Evolutionary conservation across 768 basidiomycete genomes (phyloP), one percentile per base, ranked within the genome.

Genomic region (Mrakia hoshinonis): DNA sequence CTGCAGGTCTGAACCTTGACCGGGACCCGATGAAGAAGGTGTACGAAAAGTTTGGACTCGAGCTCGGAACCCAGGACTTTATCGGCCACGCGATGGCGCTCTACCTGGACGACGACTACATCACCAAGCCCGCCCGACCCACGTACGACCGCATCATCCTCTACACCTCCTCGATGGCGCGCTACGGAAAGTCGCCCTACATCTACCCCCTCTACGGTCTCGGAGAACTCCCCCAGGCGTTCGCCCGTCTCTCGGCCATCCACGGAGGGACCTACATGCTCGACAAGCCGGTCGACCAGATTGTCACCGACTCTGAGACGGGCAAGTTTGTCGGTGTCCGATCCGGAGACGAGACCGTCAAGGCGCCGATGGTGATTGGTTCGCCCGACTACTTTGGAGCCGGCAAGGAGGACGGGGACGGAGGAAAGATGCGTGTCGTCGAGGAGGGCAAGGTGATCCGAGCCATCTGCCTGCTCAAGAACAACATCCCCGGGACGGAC

Each of bases 221-320:
- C 72, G 96, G 96, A 75, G 96, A 99, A 79, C 90, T 99, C 63
- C 96, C 96, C 12, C 96, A 99, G 79, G 91, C 96, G 2, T 99
- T 99, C 78, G 96, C 96, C 10, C 92, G 96, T 76, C 86, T 99
- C 68, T 92, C 90, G 74, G 96, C 96, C 75, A 97, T 99, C 79
- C 97, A 99, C 78, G 96, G 96, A 49, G 96, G 96, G 51, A 99
- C 96, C 15, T 99, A 99, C 83, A 99, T 99, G 96, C 88, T 99
- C 70, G 93, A 97, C 83, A 99, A 99, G 82, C 83, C 83, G 58
- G 89, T 96, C 76, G 87, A 95, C 73, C 86, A 89, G 78, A 92
- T 98, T 75, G 88, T 96, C 68, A 91, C 88, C 54, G 90, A 89
- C 79, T 79, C 82, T 15, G 85, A 87, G 72, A 75, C 75, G 13